Base-by-base conservation (phyloP, 805 yeast species). In the Yamadazyma philogaea region DNA sequence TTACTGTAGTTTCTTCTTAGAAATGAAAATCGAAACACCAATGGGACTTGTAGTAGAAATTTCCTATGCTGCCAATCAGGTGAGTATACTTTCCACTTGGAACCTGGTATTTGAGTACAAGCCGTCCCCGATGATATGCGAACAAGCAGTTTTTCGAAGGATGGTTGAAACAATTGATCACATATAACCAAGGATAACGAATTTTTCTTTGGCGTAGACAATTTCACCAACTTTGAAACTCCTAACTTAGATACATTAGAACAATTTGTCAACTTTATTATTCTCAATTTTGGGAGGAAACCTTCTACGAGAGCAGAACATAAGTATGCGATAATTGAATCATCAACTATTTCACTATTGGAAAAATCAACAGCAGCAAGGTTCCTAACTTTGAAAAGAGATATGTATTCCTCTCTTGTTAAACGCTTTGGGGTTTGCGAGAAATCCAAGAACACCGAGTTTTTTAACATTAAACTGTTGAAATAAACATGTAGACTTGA, bases 281-380 rank as follows among this genome's bases (percentile, higher is more conserved):
- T 42, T 28, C 55, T 48, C 15, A 68, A 48, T 6, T 47, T 48
- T 2, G 50, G 35, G 2, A 61, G 17, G 26, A 41, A 44, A 1
- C 50, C 47, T 14, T 48, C 51, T 33, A 49, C 40, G 15, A 59
- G 40, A 35, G 54, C 42, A 10, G 48, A 32, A 8, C 45, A 33
- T n/a, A 68, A 41, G 18, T 59, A 59, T 34, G 53, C 48, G 4
- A 68, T 34, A 22, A 56, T 61, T 28, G 47, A 57, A 47, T 68
- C 73, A 48, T 66, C 66, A 8, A 68, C 51, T 8, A 40, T 34
- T 0, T 34, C 34, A 28, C 53, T 54, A 26, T 59, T 54, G 1
- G 74, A 66, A 8, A 70, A 32, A 42, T 66, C 61, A 24, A 67
- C 39, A 5, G 59, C 69, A 19, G 51, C 53, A 14, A 67, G 48